Evolutionary conservation across 371 early-diverging fungal genomes (phyloP).

Genomic region (Basidiobolus meristosporus): DNA sequence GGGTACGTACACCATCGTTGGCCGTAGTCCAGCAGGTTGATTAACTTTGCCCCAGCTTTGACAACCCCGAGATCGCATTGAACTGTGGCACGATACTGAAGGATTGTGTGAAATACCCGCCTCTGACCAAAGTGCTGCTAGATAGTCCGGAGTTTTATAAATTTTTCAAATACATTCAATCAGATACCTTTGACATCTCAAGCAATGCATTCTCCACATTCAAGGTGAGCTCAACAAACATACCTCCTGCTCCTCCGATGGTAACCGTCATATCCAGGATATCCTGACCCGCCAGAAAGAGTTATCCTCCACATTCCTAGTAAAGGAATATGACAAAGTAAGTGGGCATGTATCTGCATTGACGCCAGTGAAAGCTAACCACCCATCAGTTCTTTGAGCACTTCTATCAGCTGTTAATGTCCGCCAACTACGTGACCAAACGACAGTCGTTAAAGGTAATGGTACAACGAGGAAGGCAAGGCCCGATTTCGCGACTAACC

Average conservation of each 20-base stretch:
- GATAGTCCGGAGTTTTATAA: background rate
- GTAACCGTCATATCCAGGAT: background rate
- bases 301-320: background rate
- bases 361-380: background rate
- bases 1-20: no score
- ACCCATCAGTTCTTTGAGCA: background rate
- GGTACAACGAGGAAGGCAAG: no score
- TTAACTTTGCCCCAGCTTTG: background rate
- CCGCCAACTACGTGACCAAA: background rate
- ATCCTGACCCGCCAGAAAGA: conserved; percentile 1
- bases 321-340: conserved; percentile 1
- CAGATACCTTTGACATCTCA: background rate
- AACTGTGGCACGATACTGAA: background rate
- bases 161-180: conserved; percentile 2
- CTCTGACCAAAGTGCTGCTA: background rate
- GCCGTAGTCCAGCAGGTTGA: no score
- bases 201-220: conserved; percentile 1
- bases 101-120: background rate
- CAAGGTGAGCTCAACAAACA: background rate
- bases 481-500: no score
- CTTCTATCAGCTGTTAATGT: background rate
- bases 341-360: no score
- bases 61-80: background rate
- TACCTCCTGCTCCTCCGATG: background rate
- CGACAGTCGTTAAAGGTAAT: conserved; percentile 1